A percentile compares a stretch with the other conserved stretches of the same genome.
These are phyloP conservation scores for Arctostaphylos glauca DNA, from an alignment of 148 eudicot genomes.

Conservation along the genomic window DNA sequence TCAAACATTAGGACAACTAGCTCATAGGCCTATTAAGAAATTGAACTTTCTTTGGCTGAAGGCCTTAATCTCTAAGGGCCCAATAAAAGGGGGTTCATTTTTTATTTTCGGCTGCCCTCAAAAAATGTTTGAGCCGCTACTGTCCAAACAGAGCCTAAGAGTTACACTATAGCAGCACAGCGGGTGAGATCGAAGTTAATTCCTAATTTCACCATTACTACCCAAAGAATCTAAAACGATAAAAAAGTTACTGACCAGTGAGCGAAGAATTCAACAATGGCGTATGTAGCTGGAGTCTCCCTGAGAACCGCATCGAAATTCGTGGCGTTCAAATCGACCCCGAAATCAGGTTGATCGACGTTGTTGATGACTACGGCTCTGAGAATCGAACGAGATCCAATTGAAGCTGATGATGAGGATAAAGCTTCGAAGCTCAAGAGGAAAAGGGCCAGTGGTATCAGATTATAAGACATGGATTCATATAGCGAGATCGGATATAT, in stretches of 20 bases:
- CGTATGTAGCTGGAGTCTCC: conserved; percentile 65
- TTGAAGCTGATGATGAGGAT: conserved; percentile 16
- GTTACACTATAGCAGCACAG: not conserved
- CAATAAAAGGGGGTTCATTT: not conserved
- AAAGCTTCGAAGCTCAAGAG: conserved; percentile 15
- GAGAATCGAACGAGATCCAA: conserved; percentile 66
- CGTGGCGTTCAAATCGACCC: conserved; percentile 71
- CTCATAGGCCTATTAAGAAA: not conserved
- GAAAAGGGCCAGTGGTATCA: conserved; percentile 22
- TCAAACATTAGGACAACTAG: not conserved
- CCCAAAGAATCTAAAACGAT: not conserved
- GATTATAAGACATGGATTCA: conserved; percentile 26
- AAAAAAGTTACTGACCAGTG: conserved; percentile 50
- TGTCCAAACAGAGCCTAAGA: not conserved
- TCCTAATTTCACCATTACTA: not conserved
- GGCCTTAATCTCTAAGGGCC: too few relatives aligned
- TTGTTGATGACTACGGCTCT: conserved; percentile 28
- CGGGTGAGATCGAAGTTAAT: not conserved
- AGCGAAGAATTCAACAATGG: conserved; percentile 89
- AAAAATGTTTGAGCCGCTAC: not conserved
- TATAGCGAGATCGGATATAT: not conserved
- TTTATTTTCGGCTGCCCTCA: not conserved
- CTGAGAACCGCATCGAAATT: conserved; percentile 61
- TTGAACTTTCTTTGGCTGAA: not conserved
- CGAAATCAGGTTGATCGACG: conserved; percentile 38